Evolutionary conservation across 2,329 filamentous ascomycete genomes (phyloP).

Genomic region (Ophiostoma ips): DNA sequence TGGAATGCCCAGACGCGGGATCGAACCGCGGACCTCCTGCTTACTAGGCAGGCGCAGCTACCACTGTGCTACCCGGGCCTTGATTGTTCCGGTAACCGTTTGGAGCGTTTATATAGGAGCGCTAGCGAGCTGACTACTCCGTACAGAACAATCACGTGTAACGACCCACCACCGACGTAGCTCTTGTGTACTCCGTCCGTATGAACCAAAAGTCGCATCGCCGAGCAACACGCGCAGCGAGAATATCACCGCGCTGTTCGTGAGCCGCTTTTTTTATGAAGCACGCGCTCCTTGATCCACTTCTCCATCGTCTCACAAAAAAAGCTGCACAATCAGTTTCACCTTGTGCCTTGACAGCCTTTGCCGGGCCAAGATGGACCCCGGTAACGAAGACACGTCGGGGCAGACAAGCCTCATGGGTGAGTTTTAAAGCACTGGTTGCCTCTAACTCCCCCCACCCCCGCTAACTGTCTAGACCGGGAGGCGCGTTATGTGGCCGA

Average conservation of each 20-base stretch:
- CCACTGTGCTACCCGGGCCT: constrained; percentile 13
- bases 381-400: background rate
- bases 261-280: background rate
- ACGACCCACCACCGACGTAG: background rate
- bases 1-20: constrained; percentile 12
- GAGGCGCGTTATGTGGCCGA: constrained; percentile 30
- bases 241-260: too few species aligned
- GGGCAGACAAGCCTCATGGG: background rate
- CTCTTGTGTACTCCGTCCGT: too few species aligned
- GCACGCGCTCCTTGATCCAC: background rate
- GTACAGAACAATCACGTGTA: background rate
- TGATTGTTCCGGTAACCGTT: background rate
- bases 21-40: constrained; percentile 13
- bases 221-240: too few species aligned
- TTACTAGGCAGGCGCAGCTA: constrained; percentile 13
- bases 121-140: background rate
- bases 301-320: background rate
- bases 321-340: background rate
- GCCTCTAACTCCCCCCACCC: too few species aligned
- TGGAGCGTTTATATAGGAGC: background rate
- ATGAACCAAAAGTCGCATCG: too few species aligned
- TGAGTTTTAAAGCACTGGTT: background rate
- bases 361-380: background rate
- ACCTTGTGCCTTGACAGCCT: too few species aligned
- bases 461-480: constrained; percentile 18